Evolutionary conservation across 768 basidiomycete species (phyloP), one percentile per base, ranked within the genome.

Genomic region (Xerocomellus amylosporus): DNA sequence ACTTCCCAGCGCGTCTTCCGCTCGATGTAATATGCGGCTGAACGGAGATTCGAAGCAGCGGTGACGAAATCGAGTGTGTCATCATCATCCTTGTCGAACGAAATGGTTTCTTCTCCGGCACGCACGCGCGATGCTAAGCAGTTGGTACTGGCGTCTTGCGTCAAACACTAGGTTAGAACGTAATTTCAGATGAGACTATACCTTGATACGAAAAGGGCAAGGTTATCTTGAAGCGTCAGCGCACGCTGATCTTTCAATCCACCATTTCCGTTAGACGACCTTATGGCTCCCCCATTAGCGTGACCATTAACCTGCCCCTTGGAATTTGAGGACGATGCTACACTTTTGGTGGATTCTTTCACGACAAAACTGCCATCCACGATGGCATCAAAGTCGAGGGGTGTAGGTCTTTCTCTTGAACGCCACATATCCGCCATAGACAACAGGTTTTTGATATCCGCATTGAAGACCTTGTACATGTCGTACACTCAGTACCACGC

Each of bases 351-450:
- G 39, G 67, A 69, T 59, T 55, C 67, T 49, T 71, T 75, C 19
- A 80, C 70, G 13, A 72, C 65, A 63, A 92, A 93, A 1, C 79
- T 77, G 6, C 78, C 86, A 17, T 83, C 72, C 61, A 84, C 68
- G 60, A 98, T 93, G 3, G 74, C 71, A n/a, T 89, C 85, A 63
- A 86, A 93, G 54, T 90, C 85, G 26, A 99, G 80, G 1, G 95
- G 86, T 0, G 80, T 82, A 1, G 97, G 97, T 48, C 87, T 88
- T n/a, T 86, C 82, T 38, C 96, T 82, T 7, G 88, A 82, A 31
- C 86, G 86, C 97, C 97, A 99, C 94, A 99, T 98, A 63, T 98
- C 97, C 14, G 83, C 73, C 97, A 99, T 99, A 17, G 81, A 83
- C 30, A 99, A 77, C 0, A 99, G 78, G 52, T 96, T 93, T 47